Conservation (phyloP, 495 filamentous ascomycete genomes). For the Penicillium riverlandense region DNA sequence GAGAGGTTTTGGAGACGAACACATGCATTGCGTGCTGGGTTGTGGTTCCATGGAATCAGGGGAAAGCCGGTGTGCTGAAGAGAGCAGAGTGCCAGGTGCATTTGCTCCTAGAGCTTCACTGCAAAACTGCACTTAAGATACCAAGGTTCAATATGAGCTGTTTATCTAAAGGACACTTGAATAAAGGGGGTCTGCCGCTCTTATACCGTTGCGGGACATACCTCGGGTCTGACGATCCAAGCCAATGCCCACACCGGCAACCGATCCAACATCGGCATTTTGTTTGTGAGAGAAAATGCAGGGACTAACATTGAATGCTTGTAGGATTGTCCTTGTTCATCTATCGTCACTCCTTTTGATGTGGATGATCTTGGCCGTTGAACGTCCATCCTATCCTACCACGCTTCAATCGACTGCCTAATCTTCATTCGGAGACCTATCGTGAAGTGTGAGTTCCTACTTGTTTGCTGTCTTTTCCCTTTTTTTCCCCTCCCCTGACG, state of each 20-base stretch:
- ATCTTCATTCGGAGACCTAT: slow-evolving; percentile 19
- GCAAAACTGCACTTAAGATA: not conserved
- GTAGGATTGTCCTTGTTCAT: too few relatives aligned
- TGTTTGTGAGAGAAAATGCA: too few relatives aligned
- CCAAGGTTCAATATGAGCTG: slow-evolving; percentile 6
- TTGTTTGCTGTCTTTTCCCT: slow-evolving; percentile 23
- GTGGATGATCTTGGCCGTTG: slow-evolving; percentile 15
- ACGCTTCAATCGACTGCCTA: slow-evolving; percentile 6
- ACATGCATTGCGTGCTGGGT: too few relatives aligned
- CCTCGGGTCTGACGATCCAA: slow-evolving; percentile 9
- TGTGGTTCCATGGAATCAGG: too few relatives aligned
- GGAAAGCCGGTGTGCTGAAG: too few relatives aligned
- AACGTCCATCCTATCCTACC: slow-evolving; percentile 4
- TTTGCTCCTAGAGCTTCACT: not conserved
- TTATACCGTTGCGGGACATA: slow-evolving; percentile 9
- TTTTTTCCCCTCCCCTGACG: slow-evolving; percentile 35
- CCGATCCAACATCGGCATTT: too few relatives aligned
- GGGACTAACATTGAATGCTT: too few relatives aligned
- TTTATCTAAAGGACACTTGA: slow-evolving; percentile 2
- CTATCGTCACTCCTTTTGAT: slow-evolving; percentile 3
- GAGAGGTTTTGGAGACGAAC: too few relatives aligned
- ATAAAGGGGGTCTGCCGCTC: slow-evolving; percentile 14
- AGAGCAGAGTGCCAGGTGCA: slow-evolving; percentile 7
- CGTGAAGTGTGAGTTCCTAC: slow-evolving; percentile 29
- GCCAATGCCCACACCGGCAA: not conserved